These are phyloP conservation scores for Penicillium capsulatum DNA, from an alignment of 2,329 filamentous ascomycete species.

Conservation along the genomic window DNA sequence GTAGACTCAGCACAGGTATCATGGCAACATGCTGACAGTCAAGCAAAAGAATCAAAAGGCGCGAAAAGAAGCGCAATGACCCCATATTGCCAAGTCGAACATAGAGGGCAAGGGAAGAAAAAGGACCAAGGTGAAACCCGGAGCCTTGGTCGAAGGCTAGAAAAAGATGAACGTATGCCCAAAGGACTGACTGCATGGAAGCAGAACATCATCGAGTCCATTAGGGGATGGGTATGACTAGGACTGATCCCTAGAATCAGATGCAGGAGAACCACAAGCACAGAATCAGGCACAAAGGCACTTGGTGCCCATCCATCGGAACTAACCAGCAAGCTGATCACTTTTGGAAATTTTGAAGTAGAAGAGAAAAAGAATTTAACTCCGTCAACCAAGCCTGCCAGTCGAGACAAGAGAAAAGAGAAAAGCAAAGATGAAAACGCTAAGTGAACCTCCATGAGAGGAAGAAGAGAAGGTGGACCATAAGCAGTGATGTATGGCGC, in stretches of 20 bases:
- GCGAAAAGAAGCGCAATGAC: neutral
- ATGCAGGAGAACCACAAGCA: slow-evolving; percentile 19
- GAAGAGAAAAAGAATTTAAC: slow-evolving; percentile 23
- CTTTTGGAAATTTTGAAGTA: slow-evolving; percentile 24
- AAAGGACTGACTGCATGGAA: slow-evolving; percentile 12
- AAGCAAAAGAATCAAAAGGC: slow-evolving; percentile 5
- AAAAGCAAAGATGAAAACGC: slow-evolving; percentile 25
- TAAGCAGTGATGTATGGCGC: slow-evolving; percentile 12
- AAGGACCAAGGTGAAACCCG: slow-evolving; percentile 21
- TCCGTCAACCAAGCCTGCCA: slow-evolving; percentile 30
- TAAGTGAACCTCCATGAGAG: slow-evolving; percentile 25
- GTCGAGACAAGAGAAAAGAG: slow-evolving; percentile 19
- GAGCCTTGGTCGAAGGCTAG: slow-evolving; percentile 19
- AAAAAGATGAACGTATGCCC: slow-evolving; percentile 9
- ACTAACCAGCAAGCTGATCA: slow-evolving; percentile 22
- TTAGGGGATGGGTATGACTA: slow-evolving; percentile 17
- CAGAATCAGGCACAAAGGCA: slow-evolving; percentile 10
- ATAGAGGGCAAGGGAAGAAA: slow-evolving; percentile 5
- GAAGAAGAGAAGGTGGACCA: slow-evolving; percentile 17
- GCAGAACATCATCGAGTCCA: slow-evolving; percentile 14
- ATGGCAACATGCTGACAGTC: slow-evolving; percentile 29
- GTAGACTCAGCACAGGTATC: slow-evolving; percentile 33
- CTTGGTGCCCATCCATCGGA: slow-evolving; percentile 7
- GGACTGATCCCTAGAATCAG: slow-evolving; percentile 25
- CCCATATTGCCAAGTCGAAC: too few relatives aligned